phyloP scores from a whole-genome alignment of 768 basidiomycete species.

The Boletus insuetus region DNA sequence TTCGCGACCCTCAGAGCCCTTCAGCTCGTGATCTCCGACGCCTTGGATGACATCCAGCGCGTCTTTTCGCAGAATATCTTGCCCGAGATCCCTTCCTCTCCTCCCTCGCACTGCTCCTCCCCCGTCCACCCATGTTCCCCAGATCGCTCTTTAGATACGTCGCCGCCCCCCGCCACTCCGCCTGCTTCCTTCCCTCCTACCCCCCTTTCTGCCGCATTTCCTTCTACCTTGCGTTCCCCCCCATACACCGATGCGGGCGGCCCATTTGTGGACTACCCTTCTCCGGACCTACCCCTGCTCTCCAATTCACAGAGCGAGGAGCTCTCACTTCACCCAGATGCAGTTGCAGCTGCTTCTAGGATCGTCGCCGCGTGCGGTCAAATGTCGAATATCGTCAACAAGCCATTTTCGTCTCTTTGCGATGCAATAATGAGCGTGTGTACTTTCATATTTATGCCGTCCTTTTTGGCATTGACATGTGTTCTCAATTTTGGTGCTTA shows the following conservation, averaged over 20 bases:
- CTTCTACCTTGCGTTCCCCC: slow-evolving; percentile 7
- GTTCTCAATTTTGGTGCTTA: slow-evolving; percentile 1
- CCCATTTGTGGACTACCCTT: slow-evolving; percentile 48
- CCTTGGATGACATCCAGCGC: slow-evolving; percentile 64
- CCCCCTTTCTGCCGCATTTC: slow-evolving; percentile 30
- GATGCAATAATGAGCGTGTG: slow-evolving; percentile 71
- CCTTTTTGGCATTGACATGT: background rate
- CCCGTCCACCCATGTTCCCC: slow-evolving; percentile 28
- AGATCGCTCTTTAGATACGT: slow-evolving; percentile 29
- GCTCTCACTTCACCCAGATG: slow-evolving; percentile 58
- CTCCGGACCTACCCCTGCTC: slow-evolving; percentile 48
- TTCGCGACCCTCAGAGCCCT: slow-evolving; percentile 63
- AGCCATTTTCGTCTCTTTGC: slow-evolving; percentile 68
- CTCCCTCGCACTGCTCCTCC: slow-evolving; percentile 16
- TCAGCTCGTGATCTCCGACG: slow-evolving; percentile 63
- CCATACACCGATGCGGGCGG: background rate
- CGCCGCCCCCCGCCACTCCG: slow-evolving; percentile 23
- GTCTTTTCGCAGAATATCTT: slow-evolving; percentile 40
- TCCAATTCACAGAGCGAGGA: slow-evolving; percentile 48
- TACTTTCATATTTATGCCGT: slow-evolving; percentile 6
- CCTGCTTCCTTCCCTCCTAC: slow-evolving; percentile 27
- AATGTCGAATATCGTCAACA: slow-evolving; percentile 59
- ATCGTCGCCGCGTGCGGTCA: slow-evolving; percentile 73
- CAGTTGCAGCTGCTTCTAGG: slow-evolving; percentile 55
- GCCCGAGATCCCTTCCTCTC: slow-evolving; percentile 10